phyloP scores from a whole-genome alignment of 768 basidiomycete species.

The Boletellus ananiceps region DNA sequence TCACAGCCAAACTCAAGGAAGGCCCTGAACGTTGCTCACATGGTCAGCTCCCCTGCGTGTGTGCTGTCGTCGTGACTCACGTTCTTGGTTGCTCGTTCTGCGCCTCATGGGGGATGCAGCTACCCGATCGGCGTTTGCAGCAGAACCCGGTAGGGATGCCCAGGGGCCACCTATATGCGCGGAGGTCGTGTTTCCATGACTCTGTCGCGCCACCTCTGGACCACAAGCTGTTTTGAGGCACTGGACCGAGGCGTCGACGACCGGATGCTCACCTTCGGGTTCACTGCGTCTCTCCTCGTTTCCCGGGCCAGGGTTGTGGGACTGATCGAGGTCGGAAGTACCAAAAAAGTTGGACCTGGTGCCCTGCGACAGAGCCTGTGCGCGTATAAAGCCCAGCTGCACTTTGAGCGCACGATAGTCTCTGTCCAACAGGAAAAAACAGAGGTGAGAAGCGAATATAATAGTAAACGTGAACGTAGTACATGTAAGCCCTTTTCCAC shows the following conservation, averaged over 20 bases:
- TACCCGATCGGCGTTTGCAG: neutral
- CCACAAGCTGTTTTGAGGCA: neutral
- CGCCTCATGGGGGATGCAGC: neutral
- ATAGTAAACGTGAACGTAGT: neutral
- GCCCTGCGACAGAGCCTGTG: constrained; percentile 22
- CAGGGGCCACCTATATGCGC: neutral
- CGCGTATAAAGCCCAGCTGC: constrained; percentile 52
- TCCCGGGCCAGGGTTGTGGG: neutral
- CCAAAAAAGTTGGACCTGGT: neutral
- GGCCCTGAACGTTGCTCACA: constrained; percentile 4
- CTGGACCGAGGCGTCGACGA: neutral
- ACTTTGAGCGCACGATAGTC: constrained; percentile 78
- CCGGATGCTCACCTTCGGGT: neutral
- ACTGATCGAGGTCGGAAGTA: neutral
- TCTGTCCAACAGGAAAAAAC: constrained; percentile 30
- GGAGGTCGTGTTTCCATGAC: constrained; percentile 1
- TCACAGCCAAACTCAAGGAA: constrained; percentile 10
- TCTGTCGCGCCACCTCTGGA: neutral
- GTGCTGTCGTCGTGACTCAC: constrained; percentile 3
- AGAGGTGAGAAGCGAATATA: neutral
- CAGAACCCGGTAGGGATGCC: neutral
- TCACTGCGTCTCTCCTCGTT: neutral
- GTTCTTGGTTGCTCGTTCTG: neutral
- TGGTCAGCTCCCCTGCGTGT: neutral
- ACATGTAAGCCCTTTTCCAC: constrained; percentile 37